Evolutionary conservation across 2,329 filamentous ascomycete species (phyloP).

Genomic region (Fusarium bulbicola): DNA sequence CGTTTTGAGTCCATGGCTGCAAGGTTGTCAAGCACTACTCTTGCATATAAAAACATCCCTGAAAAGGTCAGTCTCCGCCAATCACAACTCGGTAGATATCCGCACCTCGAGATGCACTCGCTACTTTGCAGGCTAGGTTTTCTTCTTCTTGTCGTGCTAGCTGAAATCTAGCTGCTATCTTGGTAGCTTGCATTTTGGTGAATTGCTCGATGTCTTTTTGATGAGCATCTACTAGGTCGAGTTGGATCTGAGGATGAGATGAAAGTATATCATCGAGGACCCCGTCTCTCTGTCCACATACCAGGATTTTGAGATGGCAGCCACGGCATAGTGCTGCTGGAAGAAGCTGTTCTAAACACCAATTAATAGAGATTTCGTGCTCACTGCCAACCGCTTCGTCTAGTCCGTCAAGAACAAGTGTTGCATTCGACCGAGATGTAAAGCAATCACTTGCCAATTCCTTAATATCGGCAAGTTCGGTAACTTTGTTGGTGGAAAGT

Average conservation of each 20-base stretch:
- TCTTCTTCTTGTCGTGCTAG: accelerated
- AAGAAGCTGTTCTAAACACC: accelerated
- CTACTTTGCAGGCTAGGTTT: accelerated
- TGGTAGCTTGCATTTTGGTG: accelerated
- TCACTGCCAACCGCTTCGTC: accelerated
- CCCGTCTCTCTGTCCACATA: not conserved
- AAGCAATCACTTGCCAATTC: accelerated
- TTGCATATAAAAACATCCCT: no score
- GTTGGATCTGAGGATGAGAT: not conserved
- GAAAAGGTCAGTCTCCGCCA: no score
- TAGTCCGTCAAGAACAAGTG: not conserved
- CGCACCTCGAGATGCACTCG: accelerated
- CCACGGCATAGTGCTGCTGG: accelerated
- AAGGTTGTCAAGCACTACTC: no score
- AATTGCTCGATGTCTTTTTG: accelerated
- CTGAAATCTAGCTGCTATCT: accelerated
- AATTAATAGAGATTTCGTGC: accelerated
- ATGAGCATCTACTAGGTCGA: accelerated
- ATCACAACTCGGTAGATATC: no score
- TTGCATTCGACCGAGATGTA: accelerated
- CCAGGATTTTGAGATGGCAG: accelerated
- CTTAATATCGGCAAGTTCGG: accelerated
- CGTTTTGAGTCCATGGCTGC: no score
- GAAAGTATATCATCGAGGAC: not conserved
- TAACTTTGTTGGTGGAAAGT: no score